A percentile compares a stretch with the other conserved stretches of the same genome.
Evolutionary conservation across 108 stramenopile species (phyloP).

Genomic region (Bacterosira constricta): DNA sequence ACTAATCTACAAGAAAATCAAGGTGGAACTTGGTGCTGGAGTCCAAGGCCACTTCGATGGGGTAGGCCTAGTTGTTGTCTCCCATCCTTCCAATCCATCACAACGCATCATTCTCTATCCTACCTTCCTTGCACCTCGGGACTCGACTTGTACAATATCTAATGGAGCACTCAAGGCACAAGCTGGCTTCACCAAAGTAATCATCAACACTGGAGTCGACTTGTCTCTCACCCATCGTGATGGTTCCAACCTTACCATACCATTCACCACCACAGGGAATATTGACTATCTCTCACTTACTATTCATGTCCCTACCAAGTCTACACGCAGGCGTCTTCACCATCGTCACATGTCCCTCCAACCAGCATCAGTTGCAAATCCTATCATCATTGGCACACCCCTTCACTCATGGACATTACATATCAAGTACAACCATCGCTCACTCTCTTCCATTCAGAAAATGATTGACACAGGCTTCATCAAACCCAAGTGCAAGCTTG

Average conservation of each 20-base stretch:
- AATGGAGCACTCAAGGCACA: background rate
- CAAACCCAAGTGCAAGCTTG: constrained; percentile 1
- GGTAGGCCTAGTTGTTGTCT: constrained; percentile 2
- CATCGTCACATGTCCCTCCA: no score
- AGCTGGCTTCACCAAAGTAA: background rate
- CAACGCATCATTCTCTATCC: background rate
- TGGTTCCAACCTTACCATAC: background rate
- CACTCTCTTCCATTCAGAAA: background rate
- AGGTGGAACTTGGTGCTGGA: no score
- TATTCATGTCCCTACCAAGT: no score
- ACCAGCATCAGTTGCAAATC: background rate
- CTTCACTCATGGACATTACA: background rate
- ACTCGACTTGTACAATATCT: background rate
- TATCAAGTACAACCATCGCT: background rate
- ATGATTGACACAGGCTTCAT: constrained; percentile 4
- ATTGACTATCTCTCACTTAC: background rate
- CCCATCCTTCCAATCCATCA: background rate
- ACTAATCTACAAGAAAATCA: background rate
- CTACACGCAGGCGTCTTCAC: no score
- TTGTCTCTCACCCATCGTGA: no score
- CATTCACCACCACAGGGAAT: background rate
- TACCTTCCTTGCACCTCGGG: background rate
- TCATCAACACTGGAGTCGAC: background rate
- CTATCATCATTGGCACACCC: background rate
- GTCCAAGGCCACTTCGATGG: constrained; percentile 5